Evolutionary conservation across 129 eudicot genomes (phyloP).

Genomic region (Saussurea involucrata): DNA sequence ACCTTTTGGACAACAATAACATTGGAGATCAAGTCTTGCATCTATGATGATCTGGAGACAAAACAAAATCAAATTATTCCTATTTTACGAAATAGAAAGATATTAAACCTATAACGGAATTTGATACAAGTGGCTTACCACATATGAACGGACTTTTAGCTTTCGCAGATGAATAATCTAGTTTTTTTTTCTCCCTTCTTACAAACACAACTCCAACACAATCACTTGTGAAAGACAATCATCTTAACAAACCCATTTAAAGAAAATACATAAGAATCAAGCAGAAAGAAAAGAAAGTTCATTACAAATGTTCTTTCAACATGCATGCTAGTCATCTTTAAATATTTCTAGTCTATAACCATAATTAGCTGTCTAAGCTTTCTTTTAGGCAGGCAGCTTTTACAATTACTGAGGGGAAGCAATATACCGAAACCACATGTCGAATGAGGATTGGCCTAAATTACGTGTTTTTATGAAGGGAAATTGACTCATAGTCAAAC

Average conservation of each 20-base stretch:
- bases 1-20: conserved; percentile 62
- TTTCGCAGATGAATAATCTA: conserved; percentile 45
- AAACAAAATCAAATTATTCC: background rate
- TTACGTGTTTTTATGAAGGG: no score
- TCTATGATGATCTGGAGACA: conserved; percentile 25
- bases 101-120: conserved; percentile 5
- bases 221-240: background rate
- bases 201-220: background rate
- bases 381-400: no score
- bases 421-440: no score
- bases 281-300: no score
- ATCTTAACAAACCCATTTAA: conserved; percentile 4
- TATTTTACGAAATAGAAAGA: background rate
- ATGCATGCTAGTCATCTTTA: no score
- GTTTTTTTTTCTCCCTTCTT: background rate
- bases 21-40: conserved; percentile 37
- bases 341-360: no score
- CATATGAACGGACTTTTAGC: conserved; percentile 49
- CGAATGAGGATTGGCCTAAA: no score
- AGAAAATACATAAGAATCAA: background rate
- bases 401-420: no score
- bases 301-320: no score
- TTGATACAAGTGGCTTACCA: conserved; percentile 58
- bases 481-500: no score
- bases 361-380: no score